These are phyloP conservation scores for Sclerotinia glacialis DNA, from an alignment of 2,329 filamentous ascomycete genomes.

Conservation along the genomic window DNA sequence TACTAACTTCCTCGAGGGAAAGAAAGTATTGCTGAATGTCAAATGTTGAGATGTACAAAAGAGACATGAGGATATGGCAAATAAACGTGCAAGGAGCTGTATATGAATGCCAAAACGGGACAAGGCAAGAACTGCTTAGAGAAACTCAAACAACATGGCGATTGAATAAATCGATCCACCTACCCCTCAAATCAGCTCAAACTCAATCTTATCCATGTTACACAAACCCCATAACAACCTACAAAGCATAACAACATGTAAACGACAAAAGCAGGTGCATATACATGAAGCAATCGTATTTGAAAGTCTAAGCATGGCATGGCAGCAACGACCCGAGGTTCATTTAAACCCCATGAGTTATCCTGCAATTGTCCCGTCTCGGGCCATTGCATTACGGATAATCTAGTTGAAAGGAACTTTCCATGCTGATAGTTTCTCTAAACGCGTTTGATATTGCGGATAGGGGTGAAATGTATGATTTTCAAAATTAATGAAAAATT, in stretches of 20 bases:
- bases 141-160: background rate
- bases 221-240: background rate
- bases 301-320: background rate
- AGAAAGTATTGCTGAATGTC: background rate
- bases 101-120: background rate
- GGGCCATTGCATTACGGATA: background rate
- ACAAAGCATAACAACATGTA: background rate
- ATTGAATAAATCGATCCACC: background rate
- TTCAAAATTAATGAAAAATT: background rate
- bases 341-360: background rate
- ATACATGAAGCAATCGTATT: background rate
- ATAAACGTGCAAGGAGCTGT: background rate
- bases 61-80: no score
- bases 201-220: background rate
- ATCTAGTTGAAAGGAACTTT: background rate
- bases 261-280: slow-evolving; percentile 4
- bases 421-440: background rate
- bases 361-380: background rate
- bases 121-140: background rate
- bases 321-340: background rate
- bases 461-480: background rate
- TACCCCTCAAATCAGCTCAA: background rate
- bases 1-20: background rate
- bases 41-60: background rate
- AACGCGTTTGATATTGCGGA: no score